Base-by-base conservation (phyloP, 768 basidiomycete genomes). In the Pisolithus sp. region DNA sequence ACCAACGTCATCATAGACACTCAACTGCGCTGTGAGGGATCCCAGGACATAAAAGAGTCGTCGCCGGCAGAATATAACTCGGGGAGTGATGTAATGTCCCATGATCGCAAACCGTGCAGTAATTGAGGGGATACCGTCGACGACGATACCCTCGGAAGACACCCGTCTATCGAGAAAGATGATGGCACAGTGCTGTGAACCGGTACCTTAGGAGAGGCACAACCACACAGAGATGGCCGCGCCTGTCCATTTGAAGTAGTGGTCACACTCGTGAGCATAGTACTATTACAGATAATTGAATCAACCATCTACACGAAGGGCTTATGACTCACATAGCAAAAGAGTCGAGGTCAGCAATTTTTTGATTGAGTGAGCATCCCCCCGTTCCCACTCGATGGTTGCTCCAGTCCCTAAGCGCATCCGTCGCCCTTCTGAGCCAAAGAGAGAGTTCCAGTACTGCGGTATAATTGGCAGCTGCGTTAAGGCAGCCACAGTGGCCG, bases 391-490 rank as follows among this genome's bases (percentile, higher is more conserved):
- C 56, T 21, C 56, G 57, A 48, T 78, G 76, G 36, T 65, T 67
- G 18, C 75, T 59, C 15, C 77, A 77, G 38, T 71, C 77, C 10
- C 73, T 69, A 38, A 86, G 74, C 37, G 77, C 68, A 48, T 81
- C 73, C n/a, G 78, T 75, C 10, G 81, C 82, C 57, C 76, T 80
- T 21, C 82, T 74, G 20, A 86, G 73, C 47, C 81, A 73, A 28
- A 84, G 67, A 2, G 82, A 85, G n/a, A 86, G 69, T 57, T 86
- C 83, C 10, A 85, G 73, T 20, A 83, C 70, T n/a, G 74, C 76
- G 50, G 69, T 78, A 59, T 86, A 85, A 57, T 69, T 76, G 18
- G 71, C 58, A 8, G 73, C 58, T 53, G 85, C 83, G 49, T 75
- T 71, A 24, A 85, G 69, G 59, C 83, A 86, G 5, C 76, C 78